Evolutionary conservation across 2,329 filamentous ascomycete species (phyloP).

Genomic region (Ophiocordyceps australis): DNA sequence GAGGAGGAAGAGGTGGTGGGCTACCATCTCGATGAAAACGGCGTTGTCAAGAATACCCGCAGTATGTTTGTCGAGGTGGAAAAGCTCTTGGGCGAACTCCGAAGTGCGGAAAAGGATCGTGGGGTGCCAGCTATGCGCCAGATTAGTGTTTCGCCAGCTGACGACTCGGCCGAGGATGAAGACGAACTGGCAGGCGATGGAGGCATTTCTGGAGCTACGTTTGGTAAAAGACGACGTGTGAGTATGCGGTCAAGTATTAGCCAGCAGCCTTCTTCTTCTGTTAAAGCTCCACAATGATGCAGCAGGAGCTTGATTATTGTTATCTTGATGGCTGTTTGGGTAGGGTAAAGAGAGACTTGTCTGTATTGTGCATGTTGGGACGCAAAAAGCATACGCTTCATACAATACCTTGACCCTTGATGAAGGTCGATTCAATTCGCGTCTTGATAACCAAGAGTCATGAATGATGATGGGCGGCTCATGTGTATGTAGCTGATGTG

Average conservation of each 20-base stretch:
- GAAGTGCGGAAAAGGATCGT: slow-evolving; percentile 48
- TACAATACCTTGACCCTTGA: too few species aligned
- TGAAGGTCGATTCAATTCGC: too few species aligned
- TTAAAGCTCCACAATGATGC: too few species aligned
- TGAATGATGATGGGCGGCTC: too few species aligned
- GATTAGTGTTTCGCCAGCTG: slow-evolving; percentile 20
- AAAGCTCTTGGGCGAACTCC: slow-evolving; percentile 56
- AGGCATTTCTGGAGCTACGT: slow-evolving; percentile 11
- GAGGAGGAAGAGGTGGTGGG: slow-evolving; percentile 30
- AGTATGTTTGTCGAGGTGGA: slow-evolving; percentile 86
- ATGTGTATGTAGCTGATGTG: too few species aligned
- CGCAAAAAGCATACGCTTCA: background rate
- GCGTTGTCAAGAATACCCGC: slow-evolving; percentile 70
- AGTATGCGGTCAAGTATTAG: too few species aligned
- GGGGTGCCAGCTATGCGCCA: slow-evolving; percentile 16
- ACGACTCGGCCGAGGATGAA: slow-evolving; percentile 29
- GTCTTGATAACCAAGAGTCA: too few species aligned
- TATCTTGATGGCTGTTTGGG: too few species aligned
- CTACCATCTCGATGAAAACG: slow-evolving; percentile 62
- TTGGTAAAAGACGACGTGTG: slow-evolving; percentile 17
- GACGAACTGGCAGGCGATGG: slow-evolving; percentile 26
- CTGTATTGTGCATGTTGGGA: too few species aligned
- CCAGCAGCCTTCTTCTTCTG: too few species aligned
- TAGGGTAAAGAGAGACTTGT: too few species aligned
- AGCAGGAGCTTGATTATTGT: too few species aligned